Percentiles rank a stretch among this genome's conserved stretches.
These are phyloP conservation scores for Jacaranda copaia DNA, from an alignment of 257 asterid genomes.

Conservation along the genomic window DNA sequence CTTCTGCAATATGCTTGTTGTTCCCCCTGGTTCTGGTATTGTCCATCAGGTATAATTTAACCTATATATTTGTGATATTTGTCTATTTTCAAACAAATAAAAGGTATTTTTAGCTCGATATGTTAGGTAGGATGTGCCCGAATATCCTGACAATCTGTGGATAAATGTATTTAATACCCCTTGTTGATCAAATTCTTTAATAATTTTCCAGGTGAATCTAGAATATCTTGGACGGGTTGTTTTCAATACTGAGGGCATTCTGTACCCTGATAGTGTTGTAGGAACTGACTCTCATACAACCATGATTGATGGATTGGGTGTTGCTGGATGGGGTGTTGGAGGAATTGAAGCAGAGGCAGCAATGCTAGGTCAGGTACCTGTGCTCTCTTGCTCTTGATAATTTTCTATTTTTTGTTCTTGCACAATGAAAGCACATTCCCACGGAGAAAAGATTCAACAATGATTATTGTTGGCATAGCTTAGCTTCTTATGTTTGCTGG, in stretches of 20 bases:
- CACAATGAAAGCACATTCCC: neutral
- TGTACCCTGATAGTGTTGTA: slow-evolving; percentile 93
- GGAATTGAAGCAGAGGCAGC: slow-evolving; percentile 98
- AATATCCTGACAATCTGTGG: neutral
- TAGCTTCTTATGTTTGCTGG: neutral
- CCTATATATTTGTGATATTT: neutral
- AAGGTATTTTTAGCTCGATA: slow-evolving; percentile 27
- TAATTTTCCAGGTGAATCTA: slow-evolving; percentile 73
- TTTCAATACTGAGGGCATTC: slow-evolving; percentile 77
- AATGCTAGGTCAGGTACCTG: slow-evolving; percentile 88
- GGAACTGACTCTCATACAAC: slow-evolving; percentile 98
- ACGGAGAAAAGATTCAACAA: neutral
- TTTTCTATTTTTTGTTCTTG: neutral
- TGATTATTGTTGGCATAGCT: neutral
- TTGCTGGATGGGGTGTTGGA: slow-evolving; percentile 99
- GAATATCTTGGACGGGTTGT: slow-evolving; percentile 97
- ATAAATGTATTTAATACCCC: neutral
- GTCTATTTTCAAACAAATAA: neutral
- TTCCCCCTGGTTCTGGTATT: slow-evolving; percentile 98
- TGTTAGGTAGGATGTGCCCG: slow-evolving; percentile 3
- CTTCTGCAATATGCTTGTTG: slow-evolving; percentile 90
- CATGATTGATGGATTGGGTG: slow-evolving; percentile 94
- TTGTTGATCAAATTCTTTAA: slow-evolving; percentile 7
- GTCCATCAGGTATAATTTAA: slow-evolving; percentile 79
- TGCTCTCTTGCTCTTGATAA: neutral